phyloP scores from a whole-genome alignment of 768 basidiomycete species.

The Boletus vinaceobasis region DNA sequence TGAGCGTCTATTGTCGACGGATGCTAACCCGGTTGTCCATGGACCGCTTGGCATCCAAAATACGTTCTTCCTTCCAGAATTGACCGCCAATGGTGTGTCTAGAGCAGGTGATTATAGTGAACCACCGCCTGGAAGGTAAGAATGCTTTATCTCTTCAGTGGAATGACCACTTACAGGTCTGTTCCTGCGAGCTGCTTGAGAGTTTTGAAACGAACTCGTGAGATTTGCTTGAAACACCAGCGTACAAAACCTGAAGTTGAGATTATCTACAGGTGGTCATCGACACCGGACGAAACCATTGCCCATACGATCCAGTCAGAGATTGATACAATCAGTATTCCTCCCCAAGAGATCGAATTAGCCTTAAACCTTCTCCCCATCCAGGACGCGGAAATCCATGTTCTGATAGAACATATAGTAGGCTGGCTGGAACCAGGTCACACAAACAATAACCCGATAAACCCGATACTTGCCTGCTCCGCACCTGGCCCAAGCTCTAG shows the following conservation, averaged over 20 bases:
- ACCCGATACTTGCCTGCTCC: background rate
- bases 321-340: background rate
- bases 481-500: background rate
- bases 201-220: conserved; percentile 1
- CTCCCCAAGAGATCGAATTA: background rate
- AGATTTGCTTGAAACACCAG: background rate
- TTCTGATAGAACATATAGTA: background rate
- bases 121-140: background rate
- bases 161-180: background rate
- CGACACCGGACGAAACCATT: too few relatives aligned
- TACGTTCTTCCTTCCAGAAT: background rate
- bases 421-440: background rate
- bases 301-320: background rate
- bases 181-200: background rate
- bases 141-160: background rate
- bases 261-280: conserved; percentile 1
- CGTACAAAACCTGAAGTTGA: background rate
- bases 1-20: too few relatives aligned
- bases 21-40: too few relatives aligned
- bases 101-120: background rate
- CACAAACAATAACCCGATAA: background rate
- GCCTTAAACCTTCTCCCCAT: background rate
- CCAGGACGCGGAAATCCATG: background rate
- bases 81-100: background rate
- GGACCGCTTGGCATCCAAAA: too few relatives aligned